Conservation (phyloP, 2,329 filamentous ascomycete species). For the Xylariaceae sp. region DNA sequence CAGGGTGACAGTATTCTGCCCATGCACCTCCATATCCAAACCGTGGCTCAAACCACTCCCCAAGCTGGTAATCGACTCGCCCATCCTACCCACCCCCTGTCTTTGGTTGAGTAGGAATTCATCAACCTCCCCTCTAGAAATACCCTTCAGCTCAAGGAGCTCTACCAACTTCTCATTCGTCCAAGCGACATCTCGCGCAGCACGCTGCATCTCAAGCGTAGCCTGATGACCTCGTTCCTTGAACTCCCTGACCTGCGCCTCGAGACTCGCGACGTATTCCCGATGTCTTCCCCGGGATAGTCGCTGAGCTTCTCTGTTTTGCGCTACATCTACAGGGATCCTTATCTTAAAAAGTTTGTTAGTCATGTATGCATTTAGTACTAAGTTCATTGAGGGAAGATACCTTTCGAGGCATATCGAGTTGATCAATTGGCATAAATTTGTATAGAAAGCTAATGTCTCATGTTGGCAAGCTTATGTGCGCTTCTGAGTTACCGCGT, state of each 20-base stretch:
- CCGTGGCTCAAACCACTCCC: neutral
- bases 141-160: constrained; percentile 41
- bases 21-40: neutral
- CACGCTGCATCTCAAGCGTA: constrained; percentile 52
- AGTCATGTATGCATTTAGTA: neutral
- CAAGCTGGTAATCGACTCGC: neutral
- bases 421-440: too few species aligned
- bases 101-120: constrained; percentile 27
- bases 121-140: constrained; percentile 39
- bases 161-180: constrained; percentile 47
- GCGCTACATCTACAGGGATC: constrained; percentile 17
- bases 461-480: too few species aligned
- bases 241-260: constrained; percentile 44
- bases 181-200: constrained; percentile 47
- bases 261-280: constrained; percentile 48
- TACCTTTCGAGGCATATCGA: too few species aligned
- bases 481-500: too few species aligned
- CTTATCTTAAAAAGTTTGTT: constrained; percentile 10
- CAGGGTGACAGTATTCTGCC: too few species aligned
- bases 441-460: too few species aligned
- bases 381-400: too few species aligned
- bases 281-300: constrained; percentile 50
- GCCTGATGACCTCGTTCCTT: constrained; percentile 49
- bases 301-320: constrained; percentile 50
- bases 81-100: neutral